These are phyloP conservation scores for Sherardia arvensis DNA, from an alignment of 257 asterid genomes.

Conservation along the genomic window DNA sequence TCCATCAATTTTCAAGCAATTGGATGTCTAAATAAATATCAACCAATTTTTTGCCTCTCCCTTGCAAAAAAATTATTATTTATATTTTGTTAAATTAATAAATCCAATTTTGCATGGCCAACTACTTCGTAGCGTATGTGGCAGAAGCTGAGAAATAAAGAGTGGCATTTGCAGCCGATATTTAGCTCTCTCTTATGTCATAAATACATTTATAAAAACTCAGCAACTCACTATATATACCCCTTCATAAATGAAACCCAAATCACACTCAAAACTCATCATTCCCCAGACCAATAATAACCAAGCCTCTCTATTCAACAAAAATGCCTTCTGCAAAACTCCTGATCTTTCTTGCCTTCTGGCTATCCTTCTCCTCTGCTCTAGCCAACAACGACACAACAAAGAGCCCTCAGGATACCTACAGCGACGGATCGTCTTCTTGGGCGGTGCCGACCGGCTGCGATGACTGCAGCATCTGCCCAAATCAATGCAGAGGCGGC, in stretches of 20 bases:
- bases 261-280: not conserved
- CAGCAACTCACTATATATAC: not conserved
- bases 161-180: constrained; percentile 15
- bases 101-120: constrained; percentile 11
- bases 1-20: too few relatives aligned
- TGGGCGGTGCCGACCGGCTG: constrained; percentile 11
- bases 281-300: too few relatives aligned
- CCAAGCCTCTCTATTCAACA: not conserved
- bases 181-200: not conserved
- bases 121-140: constrained; percentile 6
- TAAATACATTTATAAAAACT: not conserved
- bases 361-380: constrained; percentile 8
- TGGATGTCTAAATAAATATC: too few relatives aligned
- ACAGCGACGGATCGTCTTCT: constrained; percentile 16
- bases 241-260: not conserved
- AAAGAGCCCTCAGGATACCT: constrained; percentile 1
- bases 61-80: constrained; percentile 14
- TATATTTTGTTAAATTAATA: too few relatives aligned
- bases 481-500: constrained; percentile 13
- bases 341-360: constrained; percentile 5
- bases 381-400: not conserved
- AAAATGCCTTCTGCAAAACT: constrained; percentile 16
- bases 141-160: constrained; percentile 2
- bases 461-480: constrained; percentile 23
- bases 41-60: not conserved